Base-by-base conservation (phyloP, 2,329 filamentous ascomycete species). In the Cadophora gregata region DNA sequence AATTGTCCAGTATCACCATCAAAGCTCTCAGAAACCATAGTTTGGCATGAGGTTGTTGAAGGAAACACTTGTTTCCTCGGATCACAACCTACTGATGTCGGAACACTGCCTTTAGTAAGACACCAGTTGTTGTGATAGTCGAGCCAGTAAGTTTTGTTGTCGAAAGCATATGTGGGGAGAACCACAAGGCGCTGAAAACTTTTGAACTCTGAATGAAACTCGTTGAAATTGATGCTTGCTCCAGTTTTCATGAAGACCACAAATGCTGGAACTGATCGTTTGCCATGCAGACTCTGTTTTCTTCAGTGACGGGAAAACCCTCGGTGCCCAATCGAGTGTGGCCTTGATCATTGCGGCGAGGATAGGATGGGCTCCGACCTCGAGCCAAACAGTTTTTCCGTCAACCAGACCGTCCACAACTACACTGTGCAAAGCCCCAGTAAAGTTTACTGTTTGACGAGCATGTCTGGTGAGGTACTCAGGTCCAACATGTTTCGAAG, bases 351-450 rank as follows among this genome's bases (percentile, higher is more conserved):
- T 88, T 66, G 85, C 85, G 58, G 85, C 83, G 76, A 86, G 90
- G 19, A 92, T 85, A 0, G 90, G 89, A 73, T 92, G 88, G 42
- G 90, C 89, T 21, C 91, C 90, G 68, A 93, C 80, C 76, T 93
- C 91, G 62, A 93, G 80, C 85, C 87, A 92, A 33, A 88, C 83
- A 86, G 89, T 90, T 14, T 38, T 29, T 69, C 88, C 86, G 69
- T 89, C 84, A 56, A 91, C 85, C n/a, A 83, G 77, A 67, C 84
- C 85, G 21, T 83, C 80, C 62, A 85, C 80, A 73, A 87, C 83
- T 6, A 86, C 88, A 31, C 81, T 81, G 19, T 85, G 79, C 1
- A 93, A 79, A 12, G 86, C 89, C 59, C 82, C 84, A 67, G 84
- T 81, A 78, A 93, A 90, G 78, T 92, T 84, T 71, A 93, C 90